These are phyloP conservation scores for Cladorrhinum sp. DNA, from an alignment of 2,329 filamentous ascomycete species.

Conservation along the genomic window DNA sequence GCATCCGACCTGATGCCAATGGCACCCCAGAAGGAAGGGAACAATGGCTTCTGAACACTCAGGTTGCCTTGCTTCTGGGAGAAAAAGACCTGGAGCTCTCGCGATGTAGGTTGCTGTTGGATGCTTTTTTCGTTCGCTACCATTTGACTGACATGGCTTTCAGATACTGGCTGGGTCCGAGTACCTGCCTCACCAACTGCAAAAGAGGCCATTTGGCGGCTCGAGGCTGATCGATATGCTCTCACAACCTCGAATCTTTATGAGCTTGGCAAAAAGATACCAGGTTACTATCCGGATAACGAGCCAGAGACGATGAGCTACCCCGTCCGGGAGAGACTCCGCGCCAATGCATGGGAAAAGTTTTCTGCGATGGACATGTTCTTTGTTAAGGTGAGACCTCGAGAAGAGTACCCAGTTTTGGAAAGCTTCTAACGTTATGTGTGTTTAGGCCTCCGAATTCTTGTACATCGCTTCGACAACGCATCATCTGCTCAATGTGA, in stretches of 20 bases:
- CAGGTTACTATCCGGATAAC: constrained; percentile 48
- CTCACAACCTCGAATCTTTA: constrained; percentile 49
- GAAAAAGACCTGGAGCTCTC: constrained; percentile 61
- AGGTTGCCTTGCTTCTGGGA: constrained; percentile 61
- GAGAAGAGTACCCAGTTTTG: not conserved
- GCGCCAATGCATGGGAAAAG: constrained; percentile 48
- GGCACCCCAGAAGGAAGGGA: constrained; percentile 57
- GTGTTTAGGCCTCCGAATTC: constrained; percentile 55
- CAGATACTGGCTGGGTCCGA: constrained; percentile 59
- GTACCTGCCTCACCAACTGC: constrained; percentile 51
- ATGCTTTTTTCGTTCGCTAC: not conserved
- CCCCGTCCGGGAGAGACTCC: constrained; percentile 44
- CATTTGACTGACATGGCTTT: not conserved
- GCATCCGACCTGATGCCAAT: constrained; percentile 52
- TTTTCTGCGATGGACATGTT: constrained; percentile 61
- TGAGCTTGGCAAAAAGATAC: constrained; percentile 52
- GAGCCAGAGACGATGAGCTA: constrained; percentile 45
- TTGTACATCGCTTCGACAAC: constrained; percentile 56
- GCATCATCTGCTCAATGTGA: constrained; percentile 55
- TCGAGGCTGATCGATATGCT: constrained; percentile 55
- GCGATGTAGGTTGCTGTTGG: constrained; percentile 47
- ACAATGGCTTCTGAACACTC: constrained; percentile 64
- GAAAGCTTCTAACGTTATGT: constrained; percentile 19
- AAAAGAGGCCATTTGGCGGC: constrained; percentile 58
- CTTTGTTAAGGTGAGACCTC: constrained; percentile 58